Conservation (phyloP, 345 rosid genomes). For the Crucihimalaya himalaica region DNA sequence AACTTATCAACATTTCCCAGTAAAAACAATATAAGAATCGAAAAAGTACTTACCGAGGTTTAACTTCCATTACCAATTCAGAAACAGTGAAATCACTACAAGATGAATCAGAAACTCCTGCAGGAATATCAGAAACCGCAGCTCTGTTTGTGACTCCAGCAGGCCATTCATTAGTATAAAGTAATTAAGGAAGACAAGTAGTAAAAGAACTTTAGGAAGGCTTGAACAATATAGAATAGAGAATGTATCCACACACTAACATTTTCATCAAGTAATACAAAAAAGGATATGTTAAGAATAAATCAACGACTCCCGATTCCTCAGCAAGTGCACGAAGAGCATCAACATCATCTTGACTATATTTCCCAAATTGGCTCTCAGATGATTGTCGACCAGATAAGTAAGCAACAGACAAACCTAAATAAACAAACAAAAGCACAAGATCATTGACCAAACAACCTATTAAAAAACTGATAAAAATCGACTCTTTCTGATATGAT, state of each 20-base stretch:
- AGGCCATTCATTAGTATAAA: constrained; percentile 92
- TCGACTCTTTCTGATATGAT: neutral
- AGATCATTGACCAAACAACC: neutral
- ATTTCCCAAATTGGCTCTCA: constrained; percentile 66
- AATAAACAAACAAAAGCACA: neutral
- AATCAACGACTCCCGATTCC: constrained; percentile 76
- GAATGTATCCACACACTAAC: constrained; percentile 8
- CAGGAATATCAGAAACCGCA: constrained; percentile 54
- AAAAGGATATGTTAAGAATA: constrained; percentile 90
- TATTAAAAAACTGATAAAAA: neutral
- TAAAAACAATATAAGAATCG: neutral
- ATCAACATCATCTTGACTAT: constrained; percentile 83
- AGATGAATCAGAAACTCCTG: constrained; percentile 53
- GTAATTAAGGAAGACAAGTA: constrained; percentile 52
- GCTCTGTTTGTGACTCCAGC: constrained; percentile 66
- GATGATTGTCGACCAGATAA: constrained; percentile 74
- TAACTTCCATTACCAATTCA: constrained; percentile 79
- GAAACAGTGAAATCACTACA: constrained; percentile 60
- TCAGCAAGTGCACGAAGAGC: constrained; percentile 90
- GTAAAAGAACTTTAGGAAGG: neutral
- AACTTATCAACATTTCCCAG: neutral
- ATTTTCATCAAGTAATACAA: neutral
- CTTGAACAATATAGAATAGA: neutral
- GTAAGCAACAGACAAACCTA: constrained; percentile 82
- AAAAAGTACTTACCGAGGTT: constrained; percentile 70